phyloP scores from a whole-genome alignment of 768 basidiomycete genomes.

The Leccinum truebloodii region DNA sequence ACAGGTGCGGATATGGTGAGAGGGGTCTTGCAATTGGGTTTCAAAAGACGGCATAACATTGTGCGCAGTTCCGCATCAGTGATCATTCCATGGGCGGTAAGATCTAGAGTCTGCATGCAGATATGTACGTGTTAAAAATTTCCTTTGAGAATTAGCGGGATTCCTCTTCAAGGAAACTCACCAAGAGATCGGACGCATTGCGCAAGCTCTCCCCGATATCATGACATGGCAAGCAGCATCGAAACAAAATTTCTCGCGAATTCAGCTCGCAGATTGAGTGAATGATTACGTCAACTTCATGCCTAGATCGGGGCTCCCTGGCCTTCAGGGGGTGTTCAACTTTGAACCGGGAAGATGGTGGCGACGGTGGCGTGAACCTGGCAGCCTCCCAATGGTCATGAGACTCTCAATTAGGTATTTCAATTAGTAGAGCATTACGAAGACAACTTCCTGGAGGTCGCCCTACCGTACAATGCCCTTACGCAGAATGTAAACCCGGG shows the following conservation, averaged over 20 bases:
- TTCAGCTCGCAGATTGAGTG: not conserved
- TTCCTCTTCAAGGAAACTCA: not conserved
- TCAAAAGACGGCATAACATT: not conserved
- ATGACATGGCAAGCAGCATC: slow-evolving; percentile 5
- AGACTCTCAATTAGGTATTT: not conserved
- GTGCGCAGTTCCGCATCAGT: no score
- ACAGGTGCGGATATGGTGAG: not conserved
- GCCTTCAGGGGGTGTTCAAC: slow-evolving; percentile 5
- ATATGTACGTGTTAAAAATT: not conserved
- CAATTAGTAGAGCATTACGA: not conserved
- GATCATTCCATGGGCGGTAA: not conserved
- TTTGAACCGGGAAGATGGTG: slow-evolving; percentile 11
- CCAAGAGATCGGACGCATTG: not conserved
- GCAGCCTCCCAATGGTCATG: not conserved
- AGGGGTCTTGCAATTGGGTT: not conserved
- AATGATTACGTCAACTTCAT: not conserved
- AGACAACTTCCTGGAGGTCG: not conserved
- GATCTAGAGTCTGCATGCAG: not conserved
- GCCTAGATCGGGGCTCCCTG: no score
- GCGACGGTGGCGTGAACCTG: not conserved
- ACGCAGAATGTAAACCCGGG: not conserved
- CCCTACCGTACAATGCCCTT: not conserved
- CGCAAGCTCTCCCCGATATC: not conserved
- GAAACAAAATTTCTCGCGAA: not conserved
- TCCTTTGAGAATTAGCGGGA: not conserved